Evolutionary conservation across 306 rosid species (phyloP).

Genomic region (Dalbergia oliveri): DNA sequence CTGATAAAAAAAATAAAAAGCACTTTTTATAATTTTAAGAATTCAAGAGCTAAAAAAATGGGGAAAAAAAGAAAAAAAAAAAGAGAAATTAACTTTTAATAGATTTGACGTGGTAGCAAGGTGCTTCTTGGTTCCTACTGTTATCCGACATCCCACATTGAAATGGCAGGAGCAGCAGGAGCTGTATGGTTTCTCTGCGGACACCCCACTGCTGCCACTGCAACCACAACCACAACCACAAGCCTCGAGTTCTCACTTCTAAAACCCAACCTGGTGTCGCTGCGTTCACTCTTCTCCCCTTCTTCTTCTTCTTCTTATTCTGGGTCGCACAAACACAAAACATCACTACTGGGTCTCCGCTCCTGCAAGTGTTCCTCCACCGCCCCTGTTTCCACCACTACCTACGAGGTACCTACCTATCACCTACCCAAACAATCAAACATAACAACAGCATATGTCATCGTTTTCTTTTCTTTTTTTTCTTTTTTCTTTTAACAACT

Average conservation of each 20-base stretch:
- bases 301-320: not conserved
- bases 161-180: slow-evolving; percentile 9
- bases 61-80: too few species aligned
- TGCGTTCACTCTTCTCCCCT: slow-evolving; percentile 32
- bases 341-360: slow-evolving; percentile 13
- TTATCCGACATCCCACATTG: not conserved
- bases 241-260: slow-evolving; percentile 26
- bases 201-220: slow-evolving; percentile 42
- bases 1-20: too few species aligned
- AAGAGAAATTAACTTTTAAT: too few species aligned
- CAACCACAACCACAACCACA: not conserved
- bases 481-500: not conserved
- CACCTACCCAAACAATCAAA: too few species aligned
- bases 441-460: too few species aligned
- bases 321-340: not conserved
- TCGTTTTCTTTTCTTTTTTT: too few species aligned
- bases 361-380: slow-evolving; percentile 67
- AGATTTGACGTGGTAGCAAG: too few species aligned
- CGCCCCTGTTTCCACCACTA: slow-evolving; percentile 56
- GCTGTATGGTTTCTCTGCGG: slow-evolving; percentile 43
- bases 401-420: slow-evolving; percentile 68
- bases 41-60: too few species aligned
- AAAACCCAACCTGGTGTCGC: slow-evolving; percentile 39
- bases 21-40: too few species aligned
- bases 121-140: too few species aligned